Percentiles rank a stretch among this genome's conserved stretches.
These are phyloP conservation scores for Trichomonas vaginalis DNA, from an alignment of 208 protist genomes.

Conservation along the genomic window DNA sequence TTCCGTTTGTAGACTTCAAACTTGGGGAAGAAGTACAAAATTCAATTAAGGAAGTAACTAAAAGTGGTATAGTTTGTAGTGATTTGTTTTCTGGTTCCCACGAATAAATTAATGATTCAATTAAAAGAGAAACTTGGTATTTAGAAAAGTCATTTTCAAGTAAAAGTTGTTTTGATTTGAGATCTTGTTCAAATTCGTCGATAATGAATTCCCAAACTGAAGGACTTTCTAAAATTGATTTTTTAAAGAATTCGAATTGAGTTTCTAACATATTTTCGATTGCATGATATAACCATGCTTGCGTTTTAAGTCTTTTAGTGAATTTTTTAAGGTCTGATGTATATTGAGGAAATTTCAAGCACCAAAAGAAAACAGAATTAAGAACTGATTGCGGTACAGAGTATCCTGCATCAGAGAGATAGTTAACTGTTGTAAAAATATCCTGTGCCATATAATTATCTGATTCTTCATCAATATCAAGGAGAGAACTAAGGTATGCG, in stretches of 20 bases:
- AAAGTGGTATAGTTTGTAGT: neutral
- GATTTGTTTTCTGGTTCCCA: neutral
- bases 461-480: neutral
- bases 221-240: neutral
- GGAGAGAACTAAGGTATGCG: neutral
- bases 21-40: neutral
- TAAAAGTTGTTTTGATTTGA: neutral
- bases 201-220: neutral
- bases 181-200: neutral
- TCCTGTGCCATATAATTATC: neutral
- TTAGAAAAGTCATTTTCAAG: neutral
- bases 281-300: neutral
- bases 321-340: neutral
- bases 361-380: neutral
- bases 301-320: neutral
- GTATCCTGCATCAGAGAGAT: neutral
- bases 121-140: neutral
- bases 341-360: neutral
- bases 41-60: neutral
- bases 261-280: neutral
- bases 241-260: neutral
- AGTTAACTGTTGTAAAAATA: neutral
- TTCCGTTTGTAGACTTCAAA: neutral
- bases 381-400: neutral
- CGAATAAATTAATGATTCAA: neutral